Evolutionary conservation across 2,329 filamentous ascomycete genomes (phyloP).

Genomic region (Dryadomyces quercus-mongolicae): DNA sequence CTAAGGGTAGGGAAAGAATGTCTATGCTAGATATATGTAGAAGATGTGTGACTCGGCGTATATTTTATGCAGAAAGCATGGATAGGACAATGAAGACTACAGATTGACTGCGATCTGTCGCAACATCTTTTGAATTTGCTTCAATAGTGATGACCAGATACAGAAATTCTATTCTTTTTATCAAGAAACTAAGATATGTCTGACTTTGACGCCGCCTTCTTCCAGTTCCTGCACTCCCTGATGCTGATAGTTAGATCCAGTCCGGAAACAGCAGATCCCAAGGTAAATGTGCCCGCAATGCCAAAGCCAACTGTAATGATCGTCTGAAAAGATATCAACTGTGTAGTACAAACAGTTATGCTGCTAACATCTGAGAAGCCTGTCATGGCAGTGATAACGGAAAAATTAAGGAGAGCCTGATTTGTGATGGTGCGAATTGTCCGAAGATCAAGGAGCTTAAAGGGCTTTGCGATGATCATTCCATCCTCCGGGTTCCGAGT

Average conservation of each 20-base stretch:
- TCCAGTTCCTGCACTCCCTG: not conserved
- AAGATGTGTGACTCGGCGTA: no score
- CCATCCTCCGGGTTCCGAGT: not conserved
- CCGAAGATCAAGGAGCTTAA: not conserved
- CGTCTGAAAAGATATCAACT: not conserved
- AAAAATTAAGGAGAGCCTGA: not conserved
- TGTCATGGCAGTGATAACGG: not conserved
- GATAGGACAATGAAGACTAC: no score
- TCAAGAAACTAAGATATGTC: no score
- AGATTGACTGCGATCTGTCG: no score
- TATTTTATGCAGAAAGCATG: no score
- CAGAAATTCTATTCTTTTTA: no score
- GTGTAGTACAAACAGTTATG: not conserved
- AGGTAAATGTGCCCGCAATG: not conserved
- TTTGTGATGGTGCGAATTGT: not conserved
- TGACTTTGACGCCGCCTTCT: no score
- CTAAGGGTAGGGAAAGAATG: no score
- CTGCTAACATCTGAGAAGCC: not conserved
- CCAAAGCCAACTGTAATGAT: not conserved
- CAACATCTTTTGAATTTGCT: no score
- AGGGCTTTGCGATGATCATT: not conserved
- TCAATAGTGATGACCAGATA: no score
- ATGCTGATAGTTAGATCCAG: not conserved
- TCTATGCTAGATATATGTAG: no score
- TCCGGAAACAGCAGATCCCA: not conserved